A percentile compares a stretch with the other conserved stretches of the same genome.
phyloP scores from a whole-genome alignment of 331 rosid genomes.

The Prunus yedoensis region DNA sequence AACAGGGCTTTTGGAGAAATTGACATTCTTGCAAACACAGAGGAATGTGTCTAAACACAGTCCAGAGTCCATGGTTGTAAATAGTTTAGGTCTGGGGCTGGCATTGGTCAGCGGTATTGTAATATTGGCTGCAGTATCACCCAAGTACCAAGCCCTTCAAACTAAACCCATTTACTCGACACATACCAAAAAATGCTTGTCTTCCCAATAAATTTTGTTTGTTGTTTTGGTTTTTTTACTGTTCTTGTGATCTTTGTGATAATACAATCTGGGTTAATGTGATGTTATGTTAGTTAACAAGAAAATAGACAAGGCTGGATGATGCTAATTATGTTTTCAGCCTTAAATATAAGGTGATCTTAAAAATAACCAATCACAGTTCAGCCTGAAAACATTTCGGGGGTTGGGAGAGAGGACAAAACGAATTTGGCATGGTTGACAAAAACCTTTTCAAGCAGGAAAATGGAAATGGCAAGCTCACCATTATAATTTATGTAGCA shows the following conservation, averaged over 20 bases:
- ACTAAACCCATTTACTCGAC: conserved; percentile 48
- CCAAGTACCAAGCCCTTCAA: conserved; percentile 41
- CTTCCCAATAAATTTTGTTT: conserved; percentile 27
- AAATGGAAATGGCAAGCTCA: too few species aligned
- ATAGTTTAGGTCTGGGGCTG: conserved; percentile 60
- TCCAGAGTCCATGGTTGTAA: conserved; percentile 65
- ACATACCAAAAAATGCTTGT: conserved; percentile 36
- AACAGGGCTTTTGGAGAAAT: conserved; percentile 82
- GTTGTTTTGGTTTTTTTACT: background rate
- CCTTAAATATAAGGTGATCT: too few species aligned
- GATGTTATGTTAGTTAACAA: background rate
- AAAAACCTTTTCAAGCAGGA: too few species aligned
- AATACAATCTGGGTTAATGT: background rate
- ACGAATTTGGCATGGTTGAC: too few species aligned
- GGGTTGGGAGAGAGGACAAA: too few species aligned
- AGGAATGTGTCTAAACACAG: conserved; percentile 49
- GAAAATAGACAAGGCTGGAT: too few species aligned
- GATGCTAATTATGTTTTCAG: too few species aligned
- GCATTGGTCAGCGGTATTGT: conserved; percentile 67
- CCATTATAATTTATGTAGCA: too few species aligned
- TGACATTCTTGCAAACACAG: conserved; percentile 67
- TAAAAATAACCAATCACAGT: too few species aligned
- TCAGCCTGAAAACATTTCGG: too few species aligned
- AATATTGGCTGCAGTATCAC: conserved; percentile 70
- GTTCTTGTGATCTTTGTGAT: background rate